Evolutionary conservation across 78 protist genomes (phyloP), one percentile per base, ranked within the genome.

Genomic region (Parvularia atlantis): DNA sequence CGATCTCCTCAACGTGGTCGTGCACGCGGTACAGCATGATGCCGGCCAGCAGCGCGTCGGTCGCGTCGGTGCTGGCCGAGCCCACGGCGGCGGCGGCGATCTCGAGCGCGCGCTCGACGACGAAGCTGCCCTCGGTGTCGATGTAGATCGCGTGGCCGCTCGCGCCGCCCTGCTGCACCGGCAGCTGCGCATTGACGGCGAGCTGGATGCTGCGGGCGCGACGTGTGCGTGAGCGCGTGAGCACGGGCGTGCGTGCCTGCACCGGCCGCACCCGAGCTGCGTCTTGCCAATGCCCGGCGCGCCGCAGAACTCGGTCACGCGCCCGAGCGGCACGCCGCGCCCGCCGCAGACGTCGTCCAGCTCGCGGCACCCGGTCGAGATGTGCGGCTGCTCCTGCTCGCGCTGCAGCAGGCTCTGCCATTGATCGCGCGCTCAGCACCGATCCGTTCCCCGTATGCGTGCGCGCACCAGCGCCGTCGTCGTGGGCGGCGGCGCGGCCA

Each of bases 231-330:
- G 57, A 13, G 26, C 57, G 57, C 16, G 57, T 50, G 57, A 20
- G 57, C 26, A 11, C 16, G 2, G 3, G 57, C 9, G 2, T 24
- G 14, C 44, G 66, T 14, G 60, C 31, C 36, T 11, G n/a, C 56
- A 14, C 9, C 0, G 1, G 24, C 1, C 35, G 50, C 46, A 78
- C 53, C 81, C 82, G 35, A 87, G 57, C 40, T 87, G 88, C 0
- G 92, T 83, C 39, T 87, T 87, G 11, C 92, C 92, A 14, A 78
- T 44, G 33, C 92, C 92, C 0, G 90, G 87, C 17, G 75, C 86
- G 19, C 91, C 86, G 64, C 85, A 68, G 39, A 87, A 76, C 75
- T 87, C 92, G 16, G 92, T 87, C 14, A 87, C 19, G 40, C 56
- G 48, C 3, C 80, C 69, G 35, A 65, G 57, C 20, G 75, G 79